Base-by-base conservation (phyloP, 805 yeast species). In the Brettanomyces nanus region DNA sequence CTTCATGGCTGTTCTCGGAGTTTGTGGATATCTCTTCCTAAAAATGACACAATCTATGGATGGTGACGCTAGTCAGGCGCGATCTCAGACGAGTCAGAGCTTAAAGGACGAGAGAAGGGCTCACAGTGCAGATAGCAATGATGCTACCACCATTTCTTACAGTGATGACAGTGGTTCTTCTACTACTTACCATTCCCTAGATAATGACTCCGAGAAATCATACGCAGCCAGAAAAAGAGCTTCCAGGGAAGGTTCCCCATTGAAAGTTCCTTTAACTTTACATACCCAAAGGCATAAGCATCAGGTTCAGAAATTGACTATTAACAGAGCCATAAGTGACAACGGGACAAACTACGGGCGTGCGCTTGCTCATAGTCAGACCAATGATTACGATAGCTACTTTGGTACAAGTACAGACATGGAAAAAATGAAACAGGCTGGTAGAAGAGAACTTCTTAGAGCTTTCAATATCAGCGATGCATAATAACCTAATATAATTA, bases 381-480 rank as follows among this genome's bases (percentile, higher is more conserved):
- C n/a, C n/a, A n/a, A n/a, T n/a, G n/a, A n/a, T n/a, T n/a, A n/a
- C n/a, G n/a, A n/a, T n/a, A n/a, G n/a, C n/a, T n/a, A n/a, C n/a
- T n/a, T n/a, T n/a, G n/a, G n/a, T n/a, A n/a, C n/a, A n/a, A 31
- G 29, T 15, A 13, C n/a, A n/a, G 42, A 40, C 4, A 36, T 43
- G 14, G 38, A 40, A 10, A 35, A 33, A 20, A 39, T 48, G 42
- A 47, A 44, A 9, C 35, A 35, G 21, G 35, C 31, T 19, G 42
- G 44, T 2, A 37, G 48, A 18, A 36, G 42, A 7, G 42, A 41
- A 39, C 35, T 47, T 37, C 18, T 47, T 6, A 44, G 43, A 18
- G 39, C 43, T 20, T 40, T 38, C 10, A 23, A 19, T n/a, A 17
- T 15, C n/a, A 15, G 21, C 14, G 19, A 30, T n/a, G 19, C 18